Evolutionary conservation across 768 basidiomycete species (phyloP), one percentile per base, ranked within the genome.

Genomic region (Russula abietina): DNA sequence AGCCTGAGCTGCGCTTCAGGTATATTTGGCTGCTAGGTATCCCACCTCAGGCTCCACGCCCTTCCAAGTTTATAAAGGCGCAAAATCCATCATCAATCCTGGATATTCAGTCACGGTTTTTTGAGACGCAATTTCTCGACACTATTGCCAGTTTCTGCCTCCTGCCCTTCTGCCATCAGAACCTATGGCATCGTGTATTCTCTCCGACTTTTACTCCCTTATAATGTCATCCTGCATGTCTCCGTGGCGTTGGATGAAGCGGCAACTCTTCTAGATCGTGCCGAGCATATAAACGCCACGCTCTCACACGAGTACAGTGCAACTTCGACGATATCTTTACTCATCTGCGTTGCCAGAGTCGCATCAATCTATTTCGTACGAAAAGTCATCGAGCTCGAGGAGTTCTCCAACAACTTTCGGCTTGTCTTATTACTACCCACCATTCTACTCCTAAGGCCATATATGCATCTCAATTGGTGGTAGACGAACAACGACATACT

Each of bases 381-480:
- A 45, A 52, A 33, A 63, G 57, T n/a, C 17, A 63, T 19, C 33
- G 33, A 11, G 26, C 56, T 9, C 51, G n/a, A 4, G n/a, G 57
- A 30, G 14, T 49, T 2, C 10, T 36, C 19, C 43, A 46, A 12
- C 62, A 63, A 17, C 6, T 63, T 63, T 17, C 5, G 36, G n/a
- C 56, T 58, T 26, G 50, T 48, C n/a, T n/a, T n/a, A n/a, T n/a
- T n/a, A n/a, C n/a, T n/a, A n/a, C n/a, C n/a, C n/a, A n/a, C n/a
- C n/a, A n/a, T n/a, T n/a, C n/a, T n/a, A n/a, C n/a, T n/a, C n/a
- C n/a, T n/a, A n/a, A n/a, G n/a, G n/a, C n/a, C n/a, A n/a, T n/a
- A n/a, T n/a, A n/a, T n/a, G n/a, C n/a, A n/a, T n/a, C n/a, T n/a
- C n/a, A n/a, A n/a, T n/a, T n/a, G n/a, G n/a, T n/a, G n/a, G n/a